These are phyloP conservation scores for Exophiala oligosperma DNA, from an alignment of 2,329 filamentous ascomycete species.

Conservation along the genomic window DNA sequence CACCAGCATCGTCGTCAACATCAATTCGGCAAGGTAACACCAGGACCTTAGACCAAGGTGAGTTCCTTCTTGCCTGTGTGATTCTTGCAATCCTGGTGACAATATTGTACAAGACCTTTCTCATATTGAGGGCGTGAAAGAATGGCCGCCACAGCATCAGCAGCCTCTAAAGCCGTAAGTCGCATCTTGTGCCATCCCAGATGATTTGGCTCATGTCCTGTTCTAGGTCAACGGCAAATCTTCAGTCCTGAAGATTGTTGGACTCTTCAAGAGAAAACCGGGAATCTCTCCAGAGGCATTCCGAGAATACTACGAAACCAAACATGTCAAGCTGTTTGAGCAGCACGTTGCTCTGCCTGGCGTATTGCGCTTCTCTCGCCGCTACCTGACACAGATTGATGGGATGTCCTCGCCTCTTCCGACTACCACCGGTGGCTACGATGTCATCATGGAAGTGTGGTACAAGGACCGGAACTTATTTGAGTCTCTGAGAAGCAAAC, in stretches of 20 bases:
- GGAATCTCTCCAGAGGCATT: conserved; percentile 13
- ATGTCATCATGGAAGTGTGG: conserved; percentile 19
- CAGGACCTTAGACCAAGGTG: neutral
- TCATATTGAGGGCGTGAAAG: neutral
- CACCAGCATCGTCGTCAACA: neutral
- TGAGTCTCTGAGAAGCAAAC: conserved; percentile 11
- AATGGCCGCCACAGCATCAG: neutral
- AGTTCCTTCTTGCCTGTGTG: neutral
- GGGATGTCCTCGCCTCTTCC: conserved; percentile 12
- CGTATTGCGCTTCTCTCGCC: conserved; percentile 13
- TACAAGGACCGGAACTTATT: conserved; percentile 13
- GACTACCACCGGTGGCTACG: conserved; percentile 12
- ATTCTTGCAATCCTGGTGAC: neutral
- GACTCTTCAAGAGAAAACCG: conserved; percentile 14
- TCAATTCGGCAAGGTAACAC: neutral
- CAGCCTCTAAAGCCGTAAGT: conserved; percentile 6
- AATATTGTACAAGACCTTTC: neutral
- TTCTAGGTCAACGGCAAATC: conserved; percentile 1
- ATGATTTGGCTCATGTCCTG: no score
- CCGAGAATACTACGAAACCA: conserved; percentile 14
- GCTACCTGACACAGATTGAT: conserved; percentile 16
- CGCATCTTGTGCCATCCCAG: neutral
- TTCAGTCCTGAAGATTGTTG: conserved; percentile 12
- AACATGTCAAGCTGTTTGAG: conserved; percentile 12
- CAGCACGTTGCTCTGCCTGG: conserved; percentile 14